Conservation (phyloP, 441 rosid species). For the Macaranga tanarius region DNA sequence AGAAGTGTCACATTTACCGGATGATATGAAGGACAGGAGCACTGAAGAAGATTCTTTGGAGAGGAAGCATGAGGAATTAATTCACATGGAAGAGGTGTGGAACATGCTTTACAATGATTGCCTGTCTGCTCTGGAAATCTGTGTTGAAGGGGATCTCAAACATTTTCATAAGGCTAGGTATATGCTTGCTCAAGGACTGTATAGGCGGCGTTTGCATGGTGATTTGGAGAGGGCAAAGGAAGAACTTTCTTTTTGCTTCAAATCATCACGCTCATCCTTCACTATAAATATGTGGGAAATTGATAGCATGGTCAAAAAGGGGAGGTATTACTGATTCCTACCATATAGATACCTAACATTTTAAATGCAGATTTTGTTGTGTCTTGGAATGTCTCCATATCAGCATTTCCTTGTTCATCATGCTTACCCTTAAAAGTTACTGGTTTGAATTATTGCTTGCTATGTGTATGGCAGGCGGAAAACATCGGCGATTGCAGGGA, state of each 20-base stretch:
- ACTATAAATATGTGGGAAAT: conserved; percentile 99
- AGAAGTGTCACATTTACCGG: conserved; percentile 42
- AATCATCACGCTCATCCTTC: conserved; percentile 90
- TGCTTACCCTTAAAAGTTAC: not conserved
- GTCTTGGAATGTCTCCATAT: not conserved
- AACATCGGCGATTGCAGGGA: conserved; percentile 75
- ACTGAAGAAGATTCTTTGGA: conserved; percentile 39
- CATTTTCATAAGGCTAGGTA: conserved; percentile 99
- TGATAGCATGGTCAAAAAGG: conserved; percentile 97
- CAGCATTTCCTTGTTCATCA: not conserved
- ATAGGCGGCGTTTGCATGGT: conserved; percentile 67
- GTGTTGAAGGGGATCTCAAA: conserved; percentile 97
- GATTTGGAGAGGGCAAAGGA: conserved; percentile 96
- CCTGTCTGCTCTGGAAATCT: conserved; percentile 82
- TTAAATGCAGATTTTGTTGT: too few species aligned
- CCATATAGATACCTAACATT: not conserved
- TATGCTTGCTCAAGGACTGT: conserved; percentile 92
- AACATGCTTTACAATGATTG: conserved; percentile 90
- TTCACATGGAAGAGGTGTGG: conserved; percentile 71
- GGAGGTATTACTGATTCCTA: conserved; percentile 56
- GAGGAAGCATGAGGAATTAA: conserved; percentile 43
- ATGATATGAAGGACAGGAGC: conserved; percentile 44
- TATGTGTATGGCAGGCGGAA: conserved; percentile 62
- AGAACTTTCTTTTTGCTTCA: conserved; percentile 96
- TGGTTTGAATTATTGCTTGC: not conserved